Evolutionary conservation across 306 rosid species (phyloP), one percentile per base, ranked within the genome.

Genomic region (Alnus glutinosa): DNA sequence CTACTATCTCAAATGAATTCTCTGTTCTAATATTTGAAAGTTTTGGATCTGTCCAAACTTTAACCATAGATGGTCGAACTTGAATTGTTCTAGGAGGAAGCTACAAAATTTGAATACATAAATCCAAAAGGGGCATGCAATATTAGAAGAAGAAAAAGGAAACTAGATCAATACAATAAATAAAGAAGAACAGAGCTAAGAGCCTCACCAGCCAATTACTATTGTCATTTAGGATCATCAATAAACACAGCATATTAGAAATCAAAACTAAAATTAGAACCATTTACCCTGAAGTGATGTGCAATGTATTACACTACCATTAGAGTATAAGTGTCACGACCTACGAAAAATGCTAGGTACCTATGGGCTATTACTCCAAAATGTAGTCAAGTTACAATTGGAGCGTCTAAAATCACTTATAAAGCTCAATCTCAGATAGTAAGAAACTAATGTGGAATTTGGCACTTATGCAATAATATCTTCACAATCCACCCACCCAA

Each of bases 21-120:
- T 74, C 80, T 57, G 88, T 83, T 83, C 69, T 83, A 78, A n/a
- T 28, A 75, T 78, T 62, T 3, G 2, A 14, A 61, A 82, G 72
- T 11, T 10, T 18, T 8, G 7, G 18, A 80, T 92, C 98, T 42
- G 14, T 42, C 54, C 68, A 5, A 72, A 90, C 94, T 83, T 94
- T 94, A 54, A 90, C 64, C 98, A 94, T 92, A 73, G 97, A 90
- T 55, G 59, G 73, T 19, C 98, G 92, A 61, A 89, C 82, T 74
- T 83, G 88, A 68, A 94, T 88, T 55, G 97, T 94, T 57, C 81
- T 84, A 3, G 77, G 82, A 79, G 91, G 88, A 78, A 94, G 92
- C 98, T 94, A 78, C 80, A 88, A 75, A 46, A 52, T 70, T 82
- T 11, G 59, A 75, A 44, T 34, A 46, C 18, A 48, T 10, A 48